A percentile compares a stretch with the other conserved stretches of the same genome.
phyloP scores from a whole-genome alignment of 2,329 filamentous ascomycete species.

The Coleophoma cylindrospora region DNA sequence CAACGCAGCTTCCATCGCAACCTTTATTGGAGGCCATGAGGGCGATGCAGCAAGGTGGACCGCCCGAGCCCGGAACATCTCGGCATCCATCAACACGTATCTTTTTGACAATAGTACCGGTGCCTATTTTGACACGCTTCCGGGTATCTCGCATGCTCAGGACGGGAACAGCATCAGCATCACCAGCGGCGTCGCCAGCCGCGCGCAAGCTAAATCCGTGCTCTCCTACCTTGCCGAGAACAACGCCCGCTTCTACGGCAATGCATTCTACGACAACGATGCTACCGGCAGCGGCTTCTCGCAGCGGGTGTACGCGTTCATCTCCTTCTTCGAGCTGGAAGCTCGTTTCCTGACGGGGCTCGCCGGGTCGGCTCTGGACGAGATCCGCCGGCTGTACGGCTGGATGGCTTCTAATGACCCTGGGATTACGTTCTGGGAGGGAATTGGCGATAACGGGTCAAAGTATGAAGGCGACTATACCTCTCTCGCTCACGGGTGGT shows the following conservation, averaged over 20 bases:
- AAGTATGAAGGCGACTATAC: constrained; percentile 42
- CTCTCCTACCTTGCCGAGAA: constrained; percentile 34
- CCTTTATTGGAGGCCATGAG: constrained; percentile 18
- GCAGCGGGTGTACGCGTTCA: constrained; percentile 44
- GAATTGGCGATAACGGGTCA: constrained; percentile 36
- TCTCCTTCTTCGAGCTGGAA: constrained; percentile 47
- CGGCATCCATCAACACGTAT: constrained; percentile 28
- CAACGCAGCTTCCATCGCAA: constrained; percentile 38
- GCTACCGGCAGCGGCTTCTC: constrained; percentile 32
- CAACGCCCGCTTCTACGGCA: constrained; percentile 37
- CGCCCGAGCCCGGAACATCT: constrained; percentile 28
- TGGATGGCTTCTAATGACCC: constrained; percentile 45
- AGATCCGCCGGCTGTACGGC: constrained; percentile 41
- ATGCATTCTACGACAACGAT: constrained; percentile 46
- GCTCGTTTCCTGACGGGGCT: constrained; percentile 37
- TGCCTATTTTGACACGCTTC: constrained; percentile 36
- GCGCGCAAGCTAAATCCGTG: constrained; percentile 25
- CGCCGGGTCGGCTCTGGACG: constrained; percentile 34
- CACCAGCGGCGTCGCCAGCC: constrained; percentile 29
- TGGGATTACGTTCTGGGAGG: constrained; percentile 44
- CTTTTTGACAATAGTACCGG: constrained; percentile 35
- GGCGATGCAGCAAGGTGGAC: constrained; percentile 35
- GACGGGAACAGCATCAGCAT: constrained; percentile 46
- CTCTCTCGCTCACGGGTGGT: constrained; percentile 46
- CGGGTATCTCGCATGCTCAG: constrained; percentile 34